Base-by-base conservation (phyloP, 352 stramenopile species). In the Globisporangium cylindrosporum region DNA sequence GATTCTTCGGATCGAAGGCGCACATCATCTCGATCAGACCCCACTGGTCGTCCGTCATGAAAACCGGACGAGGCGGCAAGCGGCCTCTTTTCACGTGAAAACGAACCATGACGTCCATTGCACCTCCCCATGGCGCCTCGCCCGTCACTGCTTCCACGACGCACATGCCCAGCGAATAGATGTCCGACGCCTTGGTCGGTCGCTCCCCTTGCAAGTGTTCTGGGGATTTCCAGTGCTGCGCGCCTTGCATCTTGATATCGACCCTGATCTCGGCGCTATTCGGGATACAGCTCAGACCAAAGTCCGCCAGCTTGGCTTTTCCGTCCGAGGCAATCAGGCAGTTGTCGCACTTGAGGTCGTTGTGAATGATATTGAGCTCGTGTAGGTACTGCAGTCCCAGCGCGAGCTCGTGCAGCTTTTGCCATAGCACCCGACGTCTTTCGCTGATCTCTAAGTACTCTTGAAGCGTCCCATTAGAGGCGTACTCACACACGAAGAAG, bases 271-370 rank as follows among this genome's bases (percentile, higher is more conserved):
- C 34, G 2, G 60, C 60, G 0, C 46, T 66, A n/a, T 70, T 70
- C n/a, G 62, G 43, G 36, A 66, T 41, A 48, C 62, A 66, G 15
- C 56, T 68, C 1, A 70, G 53, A 2, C 73, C 73, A 64, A 79
- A 76, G 22, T 79, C 70, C 12, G 66, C 53, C 24, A 79, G 4
- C n/a, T 69, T 57, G 4, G 71, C 70, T 32, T 49, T 62, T 4
- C 51, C 48, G 2, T 74, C 49, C 46, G 76, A 62, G 32, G 79
- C 80, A 14, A 95, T 51, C n/a, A 96, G 74, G 27, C 95, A 70
- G 68, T 96, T 96, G 49, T 69, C 70, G 8, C 80, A 79, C 46
- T 82, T 81, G 48, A 92, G 53, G 68, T 90, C 80, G 61, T 82
- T 78, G 71, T 89, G 81, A 10, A 93, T 59, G 20, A 88, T 63